These are phyloP conservation scores for Emericellopsis atlantica DNA, from an alignment of 2,329 filamentous ascomycete species.

Conservation along the genomic window DNA sequence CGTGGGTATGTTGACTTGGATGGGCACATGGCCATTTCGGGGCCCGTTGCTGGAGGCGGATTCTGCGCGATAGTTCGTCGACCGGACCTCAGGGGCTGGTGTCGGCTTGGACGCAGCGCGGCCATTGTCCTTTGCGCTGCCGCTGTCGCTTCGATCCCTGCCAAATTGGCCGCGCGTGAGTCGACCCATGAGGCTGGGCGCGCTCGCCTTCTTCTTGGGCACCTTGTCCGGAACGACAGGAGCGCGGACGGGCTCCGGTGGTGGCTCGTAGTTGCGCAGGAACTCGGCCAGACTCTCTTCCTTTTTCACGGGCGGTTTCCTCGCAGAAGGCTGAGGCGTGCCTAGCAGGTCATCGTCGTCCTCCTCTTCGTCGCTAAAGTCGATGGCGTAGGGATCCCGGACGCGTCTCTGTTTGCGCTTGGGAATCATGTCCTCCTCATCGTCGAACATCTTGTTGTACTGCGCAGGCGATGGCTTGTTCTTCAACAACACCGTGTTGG, in stretches of 20 bases:
- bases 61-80: slow-evolving; percentile 25
- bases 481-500: slow-evolving; percentile 55
- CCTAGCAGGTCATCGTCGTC: slow-evolving; percentile 35
- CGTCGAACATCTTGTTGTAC: slow-evolving; percentile 19
- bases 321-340: slow-evolving; percentile 13
- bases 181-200: slow-evolving; percentile 48
- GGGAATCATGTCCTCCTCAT: slow-evolving; percentile 45
- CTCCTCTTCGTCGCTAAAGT: slow-evolving; percentile 59
- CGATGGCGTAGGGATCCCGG: slow-evolving; percentile 88
- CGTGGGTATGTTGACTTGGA: slow-evolving; percentile 35
- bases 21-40: slow-evolving; percentile 34
- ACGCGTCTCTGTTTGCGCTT: slow-evolving; percentile 65
- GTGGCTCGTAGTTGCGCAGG: slow-evolving; percentile 55
- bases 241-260: slow-evolving; percentile 31
- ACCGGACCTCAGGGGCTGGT: slow-evolving; percentile 14
- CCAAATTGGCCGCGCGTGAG: slow-evolving; percentile 26
- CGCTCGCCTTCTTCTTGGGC: slow-evolving; percentile 52
- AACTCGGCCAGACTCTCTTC: slow-evolving; percentile 67
- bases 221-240: slow-evolving; percentile 16
- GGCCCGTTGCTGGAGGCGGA: slow-evolving; percentile 6
- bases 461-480: slow-evolving; percentile 18
- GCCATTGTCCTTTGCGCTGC: background rate
- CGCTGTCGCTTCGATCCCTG: slow-evolving; percentile 15
- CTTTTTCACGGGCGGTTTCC: slow-evolving; percentile 26
- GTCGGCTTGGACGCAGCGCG: slow-evolving; percentile 3